These are phyloP conservation scores for Triticum dicoccoides DNA, from an alignment of 176 grass and related monocot species.

Conservation along the genomic window DNA sequence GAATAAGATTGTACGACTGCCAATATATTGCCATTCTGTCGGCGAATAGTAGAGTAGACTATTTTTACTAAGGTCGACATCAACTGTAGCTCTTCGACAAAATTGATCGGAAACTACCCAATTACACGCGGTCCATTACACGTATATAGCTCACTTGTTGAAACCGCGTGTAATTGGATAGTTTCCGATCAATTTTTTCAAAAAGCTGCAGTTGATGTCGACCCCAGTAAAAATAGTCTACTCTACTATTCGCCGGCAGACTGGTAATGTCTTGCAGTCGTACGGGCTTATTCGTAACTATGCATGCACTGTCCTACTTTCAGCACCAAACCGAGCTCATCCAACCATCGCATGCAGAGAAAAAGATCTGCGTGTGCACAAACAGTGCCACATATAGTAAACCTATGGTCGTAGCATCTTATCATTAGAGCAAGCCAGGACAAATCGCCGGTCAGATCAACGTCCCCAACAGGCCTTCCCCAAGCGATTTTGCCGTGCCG, in stretches of 20 bases:
- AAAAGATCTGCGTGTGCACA: not conserved
- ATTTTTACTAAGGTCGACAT: too few species aligned
- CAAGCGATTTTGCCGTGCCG: too few species aligned
- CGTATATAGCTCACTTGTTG: too few species aligned
- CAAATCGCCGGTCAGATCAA: not conserved
- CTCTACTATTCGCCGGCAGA: too few species aligned
- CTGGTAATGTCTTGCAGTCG: not conserved
- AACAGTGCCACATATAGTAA: not conserved
- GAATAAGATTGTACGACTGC: not conserved
- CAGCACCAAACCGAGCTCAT: not conserved
- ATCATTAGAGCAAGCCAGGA: not conserved
- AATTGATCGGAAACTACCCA: too few species aligned
- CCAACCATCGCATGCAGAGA: not conserved
- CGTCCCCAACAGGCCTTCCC: not conserved
- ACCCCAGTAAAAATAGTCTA: too few species aligned
- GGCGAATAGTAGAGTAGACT: too few species aligned
- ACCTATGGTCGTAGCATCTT: not conserved
- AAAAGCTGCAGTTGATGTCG: too few species aligned
- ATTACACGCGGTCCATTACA: too few species aligned
- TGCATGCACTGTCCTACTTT: not conserved
- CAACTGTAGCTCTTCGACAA: too few species aligned
- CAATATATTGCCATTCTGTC: not conserved
- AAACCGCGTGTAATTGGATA: too few species aligned
- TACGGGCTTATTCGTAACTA: not conserved
- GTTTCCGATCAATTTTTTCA: too few species aligned